Evolutionary conservation across 441 rosid species (phyloP), one percentile per base, ranked within the genome.

Genomic region (Brassica balearica): DNA sequence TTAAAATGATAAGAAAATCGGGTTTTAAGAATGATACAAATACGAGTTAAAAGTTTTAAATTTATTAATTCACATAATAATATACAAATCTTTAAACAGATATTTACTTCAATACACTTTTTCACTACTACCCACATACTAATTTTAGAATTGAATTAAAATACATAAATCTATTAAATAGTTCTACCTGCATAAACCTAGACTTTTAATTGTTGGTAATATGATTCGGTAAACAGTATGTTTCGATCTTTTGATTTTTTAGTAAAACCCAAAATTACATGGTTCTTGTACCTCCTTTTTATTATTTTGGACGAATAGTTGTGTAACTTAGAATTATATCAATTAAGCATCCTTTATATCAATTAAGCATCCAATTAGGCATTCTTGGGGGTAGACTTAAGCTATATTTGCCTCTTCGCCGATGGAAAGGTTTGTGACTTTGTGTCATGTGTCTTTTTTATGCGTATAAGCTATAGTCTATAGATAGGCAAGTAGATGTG

Each of bases 401-500:
- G 36, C 63, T 7, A 41, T 5, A 74, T 27, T 58, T 75, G 76
- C 34, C 79, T 70, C 79, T 80, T 80, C 79, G 72, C 38, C 72
- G 19, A 29, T 43, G 72, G 72, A 80, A 79, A 74, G 79, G 82
- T 64, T 70, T 15, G 60, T 7, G 60, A 17, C 60, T 55, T 55
- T 46, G 76, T 43, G 64, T 65, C 32, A 53, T 62, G 70, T 6
- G 55, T 36, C 60, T 73, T 60, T 32, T 63, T 51, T 32, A 55
- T 71, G 55, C 20, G 72, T n/a, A 43, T 56, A 22, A 46, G 7
- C 65, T 17, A 34, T 17, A 34, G 2, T 4, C 65, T 17, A 34
- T 17, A 34, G 2, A 36, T 3, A 8, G 60, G 29, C 19, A 68
- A 60, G 25, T 55, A 55, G 17, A 34, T n/a, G 66, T 79, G 36